Conservation (phyloP, 2,329 filamentous ascomycete genomes). For the Westerdykella aurantiaca region DNA sequence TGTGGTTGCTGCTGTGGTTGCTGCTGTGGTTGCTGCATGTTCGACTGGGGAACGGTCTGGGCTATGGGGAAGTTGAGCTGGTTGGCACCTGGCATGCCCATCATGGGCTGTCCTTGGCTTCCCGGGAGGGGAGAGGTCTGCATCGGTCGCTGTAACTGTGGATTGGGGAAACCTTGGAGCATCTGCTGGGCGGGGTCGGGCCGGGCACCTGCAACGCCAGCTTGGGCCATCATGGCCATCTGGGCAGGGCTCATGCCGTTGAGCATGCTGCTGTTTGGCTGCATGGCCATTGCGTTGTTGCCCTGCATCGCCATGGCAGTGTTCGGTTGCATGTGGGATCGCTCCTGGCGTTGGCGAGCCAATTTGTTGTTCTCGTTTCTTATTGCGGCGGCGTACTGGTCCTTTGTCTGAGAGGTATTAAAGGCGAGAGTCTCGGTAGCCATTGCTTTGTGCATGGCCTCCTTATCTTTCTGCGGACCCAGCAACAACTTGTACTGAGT, state of each 20-base stretch:
- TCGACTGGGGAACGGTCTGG: conserved; percentile 10
- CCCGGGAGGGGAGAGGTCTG: conserved; percentile 46
- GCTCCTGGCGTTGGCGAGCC: conserved; percentile 25
- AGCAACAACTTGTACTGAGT: conserved; percentile 31
- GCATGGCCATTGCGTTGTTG: conserved; percentile 7
- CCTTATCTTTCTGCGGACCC: conserved; percentile 22
- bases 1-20: neutral
- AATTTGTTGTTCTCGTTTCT: conserved; percentile 27
- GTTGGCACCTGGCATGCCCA: conserved; percentile 17
- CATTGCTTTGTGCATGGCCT: conserved; percentile 25
- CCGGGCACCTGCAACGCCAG: conserved; percentile 27
- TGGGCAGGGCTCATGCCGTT: conserved; percentile 29
- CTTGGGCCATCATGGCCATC: conserved; percentile 35
- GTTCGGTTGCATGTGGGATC: conserved; percentile 1
- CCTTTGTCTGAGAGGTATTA: conserved; percentile 21
- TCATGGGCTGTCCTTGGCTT: conserved; percentile 26
- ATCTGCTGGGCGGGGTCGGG: conserved; percentile 42
- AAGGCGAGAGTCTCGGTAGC: conserved; percentile 27
- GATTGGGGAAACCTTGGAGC: conserved; percentile 40
- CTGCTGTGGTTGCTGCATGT: conserved; percentile 8
- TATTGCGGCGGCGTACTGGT: conserved; percentile 26
- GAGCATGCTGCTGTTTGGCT: conserved; percentile 17
- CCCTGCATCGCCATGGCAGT: conserved; percentile 15
- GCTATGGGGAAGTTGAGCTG: conserved; percentile 6
- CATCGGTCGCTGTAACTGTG: conserved; percentile 47